Evolutionary conservation across 2,329 filamentous ascomycete species (phyloP), one percentile per base, ranked within the genome.

Genomic region (Pestalotiopsis sp.): DNA sequence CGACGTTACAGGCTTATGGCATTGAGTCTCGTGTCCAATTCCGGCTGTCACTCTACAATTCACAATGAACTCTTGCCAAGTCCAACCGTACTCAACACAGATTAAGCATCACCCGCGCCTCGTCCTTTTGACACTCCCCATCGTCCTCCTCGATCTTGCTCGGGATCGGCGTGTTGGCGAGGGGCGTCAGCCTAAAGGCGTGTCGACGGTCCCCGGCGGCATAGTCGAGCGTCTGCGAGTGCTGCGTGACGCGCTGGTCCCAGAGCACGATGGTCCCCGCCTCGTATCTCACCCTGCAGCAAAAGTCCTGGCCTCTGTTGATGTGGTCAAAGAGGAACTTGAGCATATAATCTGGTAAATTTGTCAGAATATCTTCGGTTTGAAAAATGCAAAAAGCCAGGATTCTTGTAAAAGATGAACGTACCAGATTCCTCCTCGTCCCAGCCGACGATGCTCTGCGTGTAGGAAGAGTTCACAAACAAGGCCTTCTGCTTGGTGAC

Each of bases 381-480:
- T 30, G 30, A 30, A 30, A 9, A 30, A 9, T 9, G 1, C n/a
- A 30, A 9, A 30, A 7, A 7, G 30, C 30, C 7, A 1, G 7
- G 2, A 2, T 30, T 1, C 2, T 9, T 30, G 9, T 1, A 35
- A 57, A 13, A 11, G 6, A 24, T 7, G 14, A 0, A 58, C 20
- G 30, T 14, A 58, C 56, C 56, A 5, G 56, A 58, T 59, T 76
- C 74, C 9, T 70, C 72, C 44, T 74, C 70, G 4, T 74, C 74
- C 70, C 73, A 72, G 10, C 74, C 74, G 13, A 75, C 70, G 35
- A 76, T 76, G 26, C 70, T 71, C 22, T 73, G 73, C 20, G 75
- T 78, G 67, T 77, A 78, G 30, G 73, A 76, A 1, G 70, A 68
- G 64, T 79, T 79, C 44, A 80, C 75, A 56, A 75, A 79, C 2